Percentiles rank a stretch among this genome's conserved stretches.
Conservation (phyloP, 1,284 basidiomycete genomes). For the Ustilago cynodontis region DNA sequence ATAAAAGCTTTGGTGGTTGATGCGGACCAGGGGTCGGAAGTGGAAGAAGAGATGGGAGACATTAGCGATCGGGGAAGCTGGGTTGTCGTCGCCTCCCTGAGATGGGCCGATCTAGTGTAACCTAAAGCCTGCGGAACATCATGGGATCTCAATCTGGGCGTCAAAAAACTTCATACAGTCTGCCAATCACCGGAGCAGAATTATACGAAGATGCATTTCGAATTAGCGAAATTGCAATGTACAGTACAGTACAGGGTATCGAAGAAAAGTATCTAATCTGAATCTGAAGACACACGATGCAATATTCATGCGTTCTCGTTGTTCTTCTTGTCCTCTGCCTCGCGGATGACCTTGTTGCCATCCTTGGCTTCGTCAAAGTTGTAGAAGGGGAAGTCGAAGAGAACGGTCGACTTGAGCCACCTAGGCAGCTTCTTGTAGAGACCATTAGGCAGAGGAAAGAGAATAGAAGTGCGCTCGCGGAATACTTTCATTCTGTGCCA, state of each 20-base stretch:
- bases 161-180: too few relatives aligned
- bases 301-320: slow-evolving; percentile 29
- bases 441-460: slow-evolving; percentile 77
- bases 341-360: slow-evolving; percentile 51
- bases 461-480: slow-evolving; percentile 74
- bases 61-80: slow-evolving; percentile 60
- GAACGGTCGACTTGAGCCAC: slow-evolving; percentile 75
- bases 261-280: background rate
- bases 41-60: slow-evolving; percentile 64
- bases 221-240: too few relatives aligned
- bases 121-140: background rate
- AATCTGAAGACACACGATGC: background rate
- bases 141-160: background rate
- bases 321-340: slow-evolving; percentile 55
- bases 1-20: background rate
- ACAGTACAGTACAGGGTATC: slow-evolving; percentile 18
- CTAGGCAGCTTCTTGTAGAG: slow-evolving; percentile 76
- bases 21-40: background rate
- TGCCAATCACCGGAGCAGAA: background rate
- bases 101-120: slow-evolving; percentile 48
- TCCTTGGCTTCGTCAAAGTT: slow-evolving; percentile 64
- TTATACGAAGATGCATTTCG: background rate
- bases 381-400: slow-evolving; percentile 74
- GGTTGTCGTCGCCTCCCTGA: slow-evolving; percentile 58
- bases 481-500: slow-evolving; percentile 63